These are phyloP conservation scores for Exophiala bonariae DNA, from an alignment of 2,329 filamentous ascomycete genomes.

Conservation along the genomic window DNA sequence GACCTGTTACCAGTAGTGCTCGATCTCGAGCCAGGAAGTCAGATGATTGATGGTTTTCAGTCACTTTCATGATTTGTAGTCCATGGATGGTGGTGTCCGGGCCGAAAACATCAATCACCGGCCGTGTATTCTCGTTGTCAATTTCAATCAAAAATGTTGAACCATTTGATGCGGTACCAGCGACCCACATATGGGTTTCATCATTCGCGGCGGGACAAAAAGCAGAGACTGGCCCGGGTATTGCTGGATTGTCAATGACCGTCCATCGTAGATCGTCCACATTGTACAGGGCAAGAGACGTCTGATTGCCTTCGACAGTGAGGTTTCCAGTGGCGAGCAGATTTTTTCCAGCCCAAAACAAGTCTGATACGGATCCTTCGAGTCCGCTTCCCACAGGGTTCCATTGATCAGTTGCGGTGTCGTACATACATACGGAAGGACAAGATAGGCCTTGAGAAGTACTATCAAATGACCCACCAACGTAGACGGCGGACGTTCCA, in stretches of 20 bases:
- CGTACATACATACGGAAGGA: slow-evolving; percentile 77
- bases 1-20: slow-evolving; percentile 79
- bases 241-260: slow-evolving; percentile 56
- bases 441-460: slow-evolving; percentile 81
- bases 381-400: slow-evolving; percentile 72
- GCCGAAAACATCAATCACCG: slow-evolving; percentile 64
- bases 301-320: slow-evolving; percentile 63
- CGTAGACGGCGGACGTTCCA: slow-evolving; percentile 71
- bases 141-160: slow-evolving; percentile 80
- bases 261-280: slow-evolving; percentile 67
- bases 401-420: slow-evolving; percentile 72
- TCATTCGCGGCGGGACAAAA: slow-evolving; percentile 73
- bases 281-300: slow-evolving; percentile 73
- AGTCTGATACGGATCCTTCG: slow-evolving; percentile 66
- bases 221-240: slow-evolving; percentile 79
- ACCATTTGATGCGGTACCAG: slow-evolving; percentile 68
- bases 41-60: slow-evolving; percentile 64
- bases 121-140: slow-evolving; percentile 69
- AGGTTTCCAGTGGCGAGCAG: slow-evolving; percentile 79
- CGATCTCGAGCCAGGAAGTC: slow-evolving; percentile 66
- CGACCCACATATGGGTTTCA: slow-evolving; percentile 75
- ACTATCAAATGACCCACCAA: slow-evolving; percentile 76
- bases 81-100: slow-evolving; percentile 69
- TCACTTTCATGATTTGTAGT: slow-evolving; percentile 77
- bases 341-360: slow-evolving; percentile 74